Base-by-base conservation (phyloP, 2,329 filamentous ascomycete genomes). In the Thielaviopsis cerberus region DNA sequence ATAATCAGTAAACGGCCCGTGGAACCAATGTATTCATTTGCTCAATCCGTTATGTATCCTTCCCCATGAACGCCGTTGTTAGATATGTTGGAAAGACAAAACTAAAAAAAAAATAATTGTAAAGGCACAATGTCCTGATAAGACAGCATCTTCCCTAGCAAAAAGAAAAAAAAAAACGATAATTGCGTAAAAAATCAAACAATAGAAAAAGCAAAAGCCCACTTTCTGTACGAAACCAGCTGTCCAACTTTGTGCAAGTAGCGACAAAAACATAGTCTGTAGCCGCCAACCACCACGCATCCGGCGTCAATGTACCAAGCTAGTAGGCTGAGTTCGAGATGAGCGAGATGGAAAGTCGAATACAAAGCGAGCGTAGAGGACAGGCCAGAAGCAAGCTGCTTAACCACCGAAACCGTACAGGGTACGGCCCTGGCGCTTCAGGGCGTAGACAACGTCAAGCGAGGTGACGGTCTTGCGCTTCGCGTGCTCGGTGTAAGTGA, bases 331-430 rank as follows among this genome's bases (percentile, higher is more conserved):
- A 45, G 37, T 7, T 17, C 20, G 20, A n/a, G 37, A 45, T 45
- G 37, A 3, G 37, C 37, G 37, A 45, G 17, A 45, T 20, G 37
- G 37, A 45, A 45, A 45, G 37, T 17, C 17, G 37, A 45, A 45
- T 20, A 45, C 5, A 45, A 20, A 30, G 27, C 27, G 27, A 30
- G 27, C 27, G 11, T 5, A 30, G 5, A 4, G 37, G 20, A 8
- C 17, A 4, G 3, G 37, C 3, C 17, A 41, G 34, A 6, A 41
- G 34, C 34, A 60, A 57, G 53, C 53, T 59, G 59, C 61, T 82
- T 86, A 91, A 80, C 86, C 86, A 79, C 86, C 86, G 80, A 90
- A 90, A 77, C 86, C 86, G 79, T 90, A 91, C 64, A 90, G 84
- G 70, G 86, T 86, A 69, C 85, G 78, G 69, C 80, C 80, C 74